Evolutionary conservation across 129 eudicot species (phyloP), one percentile per base, ranked within the genome.

Genomic region (Artemisia argyi): DNA sequence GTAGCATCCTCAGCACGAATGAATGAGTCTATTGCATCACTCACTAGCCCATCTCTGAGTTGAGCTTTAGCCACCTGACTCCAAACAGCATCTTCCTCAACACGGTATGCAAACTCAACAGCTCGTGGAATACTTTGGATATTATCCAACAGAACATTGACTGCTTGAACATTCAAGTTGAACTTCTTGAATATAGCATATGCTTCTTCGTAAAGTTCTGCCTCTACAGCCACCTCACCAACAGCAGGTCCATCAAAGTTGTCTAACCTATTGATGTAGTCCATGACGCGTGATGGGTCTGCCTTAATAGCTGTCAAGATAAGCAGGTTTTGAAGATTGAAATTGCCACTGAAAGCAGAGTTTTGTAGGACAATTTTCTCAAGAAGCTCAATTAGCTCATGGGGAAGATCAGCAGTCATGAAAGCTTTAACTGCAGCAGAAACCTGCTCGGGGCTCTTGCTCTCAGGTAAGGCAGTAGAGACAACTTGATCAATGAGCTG

Each of bases 241-340:
- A 95, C 99, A 11, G 97, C 99, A 8, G 99, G 99, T 28, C 99
- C 99, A 79, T 95, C 99, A 73, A 95, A 95, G 82, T 95, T 95
- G 76, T 95, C 99, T 46, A 95, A 81, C 59, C 99, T 80, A 30
- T 95, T 95, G 46, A 95, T 28, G 62, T 95, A 95, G 68, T 95
- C 99, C 96, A 95, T 95, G 48, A 95, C 99, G 50, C 99, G 80
- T 15, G 99, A 86, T 67, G 97, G 88, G 79, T 95, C 97, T 1
- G 99, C 99, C 77, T 91, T 95, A 20, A 95, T 95, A 62, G 99
- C 99, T 2, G 99, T 95, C 68, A 95, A 82, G 82, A 95, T 95
- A 47, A 95, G 96, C 22, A 95, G 80, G 84, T 95, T 95, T 75
- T 95, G 99, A 55, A 95, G 80, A 73, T 95, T 95, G 68, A 91